Conservation (phyloP, 2,329 filamentous ascomycete species). For the Xylariaceae sp. region DNA sequence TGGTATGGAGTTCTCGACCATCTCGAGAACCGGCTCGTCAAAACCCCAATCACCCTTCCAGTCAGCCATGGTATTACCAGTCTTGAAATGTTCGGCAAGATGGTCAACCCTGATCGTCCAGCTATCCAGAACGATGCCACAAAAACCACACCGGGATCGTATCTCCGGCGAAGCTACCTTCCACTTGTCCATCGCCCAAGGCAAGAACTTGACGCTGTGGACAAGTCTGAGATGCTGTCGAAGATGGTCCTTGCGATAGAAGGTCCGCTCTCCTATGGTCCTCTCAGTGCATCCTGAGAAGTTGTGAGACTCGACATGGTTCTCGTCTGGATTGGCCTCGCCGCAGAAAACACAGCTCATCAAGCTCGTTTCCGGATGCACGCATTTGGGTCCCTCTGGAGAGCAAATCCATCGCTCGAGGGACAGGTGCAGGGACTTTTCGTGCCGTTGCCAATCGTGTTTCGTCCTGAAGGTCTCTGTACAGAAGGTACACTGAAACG, state of each 20-base stretch:
- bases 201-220: conserved; percentile 56
- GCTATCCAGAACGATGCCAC: conserved; percentile 56
- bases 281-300: conserved; percentile 64
- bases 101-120: conserved; percentile 60
- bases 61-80: conserved; percentile 61
- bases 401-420: conserved; percentile 64
- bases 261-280: conserved; percentile 53
- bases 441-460: conserved; percentile 67
- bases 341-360: conserved; percentile 58
- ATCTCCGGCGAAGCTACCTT: conserved; percentile 57
- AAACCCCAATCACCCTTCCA: conserved; percentile 71
- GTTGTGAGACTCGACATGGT: conserved; percentile 56
- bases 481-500: conserved; percentile 65
- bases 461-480: conserved; percentile 65
- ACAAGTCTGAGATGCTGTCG: conserved; percentile 61
- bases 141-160: conserved; percentile 62
- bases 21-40: conserved; percentile 53
- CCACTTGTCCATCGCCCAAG: conserved; percentile 63
- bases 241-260: conserved; percentile 64
- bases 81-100: conserved; percentile 64
- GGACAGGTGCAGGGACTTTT: conserved; percentile 62
- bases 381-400: conserved; percentile 49
- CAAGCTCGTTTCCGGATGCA: conserved; percentile 56
- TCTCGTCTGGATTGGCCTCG: conserved; percentile 47
- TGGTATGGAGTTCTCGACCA: conserved; percentile 64